Conservation (phyloP, 1,284 basidiomycete genomes). For the Rhodofomes roseus region DNA sequence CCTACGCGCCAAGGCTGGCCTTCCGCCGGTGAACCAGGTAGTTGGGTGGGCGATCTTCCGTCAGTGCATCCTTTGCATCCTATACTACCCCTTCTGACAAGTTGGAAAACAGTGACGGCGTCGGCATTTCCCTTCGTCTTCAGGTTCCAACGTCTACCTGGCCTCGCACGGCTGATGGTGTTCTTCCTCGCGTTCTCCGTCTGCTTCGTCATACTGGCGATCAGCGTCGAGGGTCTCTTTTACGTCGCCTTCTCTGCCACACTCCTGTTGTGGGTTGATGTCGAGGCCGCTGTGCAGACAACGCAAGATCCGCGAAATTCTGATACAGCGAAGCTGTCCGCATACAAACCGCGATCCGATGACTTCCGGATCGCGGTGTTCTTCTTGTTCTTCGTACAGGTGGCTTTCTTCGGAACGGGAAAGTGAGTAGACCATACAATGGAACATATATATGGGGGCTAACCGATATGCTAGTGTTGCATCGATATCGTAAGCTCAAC, state of each 20-base stretch:
- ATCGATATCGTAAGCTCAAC: slow-evolving; percentile 70
- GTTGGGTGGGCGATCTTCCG: slow-evolving; percentile 68
- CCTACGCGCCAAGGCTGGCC: slow-evolving; percentile 63
- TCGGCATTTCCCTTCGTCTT: slow-evolving; percentile 48
- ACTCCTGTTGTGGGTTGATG: slow-evolving; percentile 66
- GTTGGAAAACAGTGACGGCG: slow-evolving; percentile 35
- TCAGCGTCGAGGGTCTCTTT: slow-evolving; percentile 83
- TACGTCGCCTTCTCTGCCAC: slow-evolving; percentile 66
- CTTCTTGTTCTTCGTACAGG: slow-evolving; percentile 85
- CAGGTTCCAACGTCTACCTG: slow-evolving; percentile 30
- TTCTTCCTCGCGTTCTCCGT: slow-evolving; percentile 75
- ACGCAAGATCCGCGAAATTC: not conserved
- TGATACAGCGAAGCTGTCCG: slow-evolving; percentile 6
- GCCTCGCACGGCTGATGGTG: slow-evolving; percentile 47
- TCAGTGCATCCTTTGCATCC: slow-evolving; percentile 27
- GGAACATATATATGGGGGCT: not conserved
- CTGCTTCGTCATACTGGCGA: slow-evolving; percentile 78
- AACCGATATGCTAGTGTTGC: slow-evolving; percentile 59
- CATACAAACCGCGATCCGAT: slow-evolving; percentile 51
- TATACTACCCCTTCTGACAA: not conserved
- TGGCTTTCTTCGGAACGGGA: slow-evolving; percentile 87
- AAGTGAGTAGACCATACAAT: slow-evolving; percentile 51
- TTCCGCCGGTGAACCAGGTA: slow-evolving; percentile 62
- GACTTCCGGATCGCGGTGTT: slow-evolving; percentile 77
- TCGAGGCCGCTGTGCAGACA: slow-evolving; percentile 50